phyloP scores from a whole-genome alignment of 306 rosid species.

The Purshia tridentata region DNA sequence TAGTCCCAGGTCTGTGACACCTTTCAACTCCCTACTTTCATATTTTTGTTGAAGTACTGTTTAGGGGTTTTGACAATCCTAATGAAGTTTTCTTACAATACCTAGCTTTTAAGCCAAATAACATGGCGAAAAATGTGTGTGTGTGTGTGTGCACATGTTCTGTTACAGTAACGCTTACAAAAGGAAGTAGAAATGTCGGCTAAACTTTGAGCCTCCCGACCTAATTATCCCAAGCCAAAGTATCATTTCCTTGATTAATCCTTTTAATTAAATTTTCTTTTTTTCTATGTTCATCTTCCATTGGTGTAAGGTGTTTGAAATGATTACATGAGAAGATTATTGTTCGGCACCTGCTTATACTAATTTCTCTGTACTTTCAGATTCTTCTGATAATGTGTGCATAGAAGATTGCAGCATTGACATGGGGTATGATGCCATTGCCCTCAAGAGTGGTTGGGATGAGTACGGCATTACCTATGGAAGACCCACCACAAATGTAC shows the following conservation, averaged over 20 bases:
- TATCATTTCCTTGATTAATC: neutral
- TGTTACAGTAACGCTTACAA: neutral
- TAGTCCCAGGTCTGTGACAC: slow-evolving; percentile 81
- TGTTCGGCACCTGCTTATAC: neutral
- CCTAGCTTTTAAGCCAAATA: neutral
- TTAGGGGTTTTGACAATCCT: neutral
- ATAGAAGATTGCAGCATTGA: slow-evolving; percentile 74
- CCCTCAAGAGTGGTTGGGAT: slow-evolving; percentile 98
- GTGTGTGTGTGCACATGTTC: neutral
- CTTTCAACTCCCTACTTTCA: slow-evolving; percentile 9
- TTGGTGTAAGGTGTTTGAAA: neutral
- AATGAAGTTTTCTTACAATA: neutral
- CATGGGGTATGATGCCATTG: slow-evolving; percentile 81
- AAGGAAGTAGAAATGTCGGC: neutral
- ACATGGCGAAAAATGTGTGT: neutral
- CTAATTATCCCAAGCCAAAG: neutral
- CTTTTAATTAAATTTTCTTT: neutral
- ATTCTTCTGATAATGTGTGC: slow-evolving; percentile 86
- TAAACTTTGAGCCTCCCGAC: slow-evolving; percentile 1
- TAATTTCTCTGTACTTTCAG: slow-evolving; percentile 44
- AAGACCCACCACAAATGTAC: slow-evolving; percentile 77
- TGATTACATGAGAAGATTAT: slow-evolving; percentile 1
- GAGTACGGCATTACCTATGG: slow-evolving; percentile 90
- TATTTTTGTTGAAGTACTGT: slow-evolving; percentile 1
- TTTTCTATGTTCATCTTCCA: neutral